Conservation (phyloP, 2,329 filamentous ascomycete species). For the Elsinoe australis region DNA sequence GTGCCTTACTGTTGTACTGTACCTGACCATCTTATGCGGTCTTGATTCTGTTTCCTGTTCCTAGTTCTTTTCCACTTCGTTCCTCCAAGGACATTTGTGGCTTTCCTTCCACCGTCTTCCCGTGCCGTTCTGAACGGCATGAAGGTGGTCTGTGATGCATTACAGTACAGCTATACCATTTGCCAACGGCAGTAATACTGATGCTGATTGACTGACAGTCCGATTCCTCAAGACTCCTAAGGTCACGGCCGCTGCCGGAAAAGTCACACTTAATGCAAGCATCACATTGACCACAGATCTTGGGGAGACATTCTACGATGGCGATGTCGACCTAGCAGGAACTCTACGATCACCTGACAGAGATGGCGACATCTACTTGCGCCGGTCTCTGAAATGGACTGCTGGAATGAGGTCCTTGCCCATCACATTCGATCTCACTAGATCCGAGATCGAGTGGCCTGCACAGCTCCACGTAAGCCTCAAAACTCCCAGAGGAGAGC, state of each 20-base stretch:
- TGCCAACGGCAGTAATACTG: neutral
- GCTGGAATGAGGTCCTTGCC: slow-evolving; percentile 39
- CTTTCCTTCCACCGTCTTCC: neutral
- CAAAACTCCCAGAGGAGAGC: slow-evolving; percentile 26
- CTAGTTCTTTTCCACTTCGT: too few relatives aligned
- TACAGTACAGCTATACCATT: slow-evolving; percentile 21
- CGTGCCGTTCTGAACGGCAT: neutral
- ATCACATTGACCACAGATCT: slow-evolving; percentile 63
- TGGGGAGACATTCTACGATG: slow-evolving; percentile 55
- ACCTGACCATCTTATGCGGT: too few relatives aligned
- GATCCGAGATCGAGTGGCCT: slow-evolving; percentile 33
- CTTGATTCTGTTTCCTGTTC: too few relatives aligned
- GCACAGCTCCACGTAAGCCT: slow-evolving; percentile 36
- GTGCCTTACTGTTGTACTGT: too few relatives aligned
- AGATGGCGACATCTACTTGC: slow-evolving; percentile 36
- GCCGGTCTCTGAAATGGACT: slow-evolving; percentile 39
- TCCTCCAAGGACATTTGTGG: too few relatives aligned
- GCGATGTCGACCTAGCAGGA: slow-evolving; percentile 38
- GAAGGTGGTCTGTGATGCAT: slow-evolving; percentile 20
- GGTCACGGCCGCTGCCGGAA: slow-evolving; percentile 34
- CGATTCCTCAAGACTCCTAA: slow-evolving; percentile 60
- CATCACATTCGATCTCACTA: slow-evolving; percentile 36
- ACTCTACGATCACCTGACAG: slow-evolving; percentile 30
- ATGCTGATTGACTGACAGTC: slow-evolving; percentile 30
- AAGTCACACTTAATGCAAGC: slow-evolving; percentile 42